Conservation (phyloP, 805 yeast species). For the Sungouiozyma ichnusensis region DNA sequence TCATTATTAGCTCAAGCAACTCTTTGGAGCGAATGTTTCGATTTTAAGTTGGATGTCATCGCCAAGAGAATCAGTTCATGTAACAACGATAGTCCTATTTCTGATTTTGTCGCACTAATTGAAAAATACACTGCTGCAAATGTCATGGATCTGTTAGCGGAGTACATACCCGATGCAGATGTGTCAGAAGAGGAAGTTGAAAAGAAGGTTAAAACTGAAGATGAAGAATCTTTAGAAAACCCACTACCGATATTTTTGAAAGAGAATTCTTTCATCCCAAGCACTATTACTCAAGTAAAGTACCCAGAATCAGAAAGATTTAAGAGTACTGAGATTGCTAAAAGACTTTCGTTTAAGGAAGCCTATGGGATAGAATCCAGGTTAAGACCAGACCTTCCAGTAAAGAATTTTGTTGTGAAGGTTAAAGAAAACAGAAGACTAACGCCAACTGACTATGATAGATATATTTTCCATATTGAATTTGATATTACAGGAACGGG, state of each 20-base stretch:
- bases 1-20: constrained; percentile 69
- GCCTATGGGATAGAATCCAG: constrained; percentile 49
- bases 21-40: constrained; percentile 62
- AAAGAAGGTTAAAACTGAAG: constrained; percentile 11
- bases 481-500: constrained; percentile 88
- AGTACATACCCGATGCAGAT: neutral
- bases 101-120: neutral
- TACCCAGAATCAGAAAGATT: constrained; percentile 21
- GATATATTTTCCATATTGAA: constrained; percentile 94
- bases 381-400: constrained; percentile 85
- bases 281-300: constrained; percentile 34
- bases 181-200: neutral
- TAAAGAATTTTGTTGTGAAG: constrained; percentile 72
- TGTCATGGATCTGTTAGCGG: neutral
- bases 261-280: constrained; percentile 59
- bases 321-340: constrained; percentile 41
- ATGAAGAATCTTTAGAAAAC: constrained; percentile 14
- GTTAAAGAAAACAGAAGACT: constrained; percentile 88
- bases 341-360: constrained; percentile 70
- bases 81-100: neutral
- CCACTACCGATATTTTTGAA: constrained; percentile 40
- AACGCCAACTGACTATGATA: constrained; percentile 80
- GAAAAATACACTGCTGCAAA: neutral
- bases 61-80: constrained; percentile 30
- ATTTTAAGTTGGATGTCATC: constrained; percentile 46